These are phyloP conservation scores for Epichloe baconii DNA, from an alignment of 2,329 filamentous ascomycete genomes.

Conservation along the genomic window DNA sequence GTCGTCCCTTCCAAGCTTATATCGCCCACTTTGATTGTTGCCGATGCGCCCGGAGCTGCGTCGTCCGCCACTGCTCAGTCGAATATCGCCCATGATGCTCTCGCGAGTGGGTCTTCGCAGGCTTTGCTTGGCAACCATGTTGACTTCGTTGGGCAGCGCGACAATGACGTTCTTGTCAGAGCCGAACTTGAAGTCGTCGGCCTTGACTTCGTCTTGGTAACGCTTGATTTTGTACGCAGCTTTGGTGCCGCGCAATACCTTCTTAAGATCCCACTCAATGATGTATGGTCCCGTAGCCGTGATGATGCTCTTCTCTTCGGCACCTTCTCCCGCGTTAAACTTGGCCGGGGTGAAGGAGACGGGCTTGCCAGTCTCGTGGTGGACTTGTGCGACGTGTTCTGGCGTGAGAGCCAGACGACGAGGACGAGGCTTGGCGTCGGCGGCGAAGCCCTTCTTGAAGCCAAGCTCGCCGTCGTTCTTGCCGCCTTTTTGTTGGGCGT, in stretches of 20 bases:
- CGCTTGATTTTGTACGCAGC: slow-evolving; percentile 94
- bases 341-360: slow-evolving; percentile 82
- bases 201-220: slow-evolving; percentile 89
- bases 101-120: slow-evolving; percentile 83
- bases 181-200: slow-evolving; percentile 96
- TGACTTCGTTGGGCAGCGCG: slow-evolving; percentile 90
- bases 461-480: slow-evolving; percentile 98
- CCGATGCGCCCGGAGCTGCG: slow-evolving; percentile 39
- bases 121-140: slow-evolving; percentile 83
- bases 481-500: slow-evolving; percentile 73
- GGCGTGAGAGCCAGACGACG: slow-evolving; percentile 80
- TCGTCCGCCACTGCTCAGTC: slow-evolving; percentile 32
- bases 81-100: slow-evolving; percentile 62
- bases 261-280: slow-evolving; percentile 90
- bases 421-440: slow-evolving; percentile 86
- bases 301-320: slow-evolving; percentile 84
- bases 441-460: slow-evolving; percentile 85
- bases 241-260: slow-evolving; percentile 67
- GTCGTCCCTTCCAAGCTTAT: slow-evolving; percentile 67
- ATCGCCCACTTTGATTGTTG: slow-evolving; percentile 43
- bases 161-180: slow-evolving; percentile 98
- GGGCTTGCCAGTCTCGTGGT: slow-evolving; percentile 82
- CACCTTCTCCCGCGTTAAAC: slow-evolving; percentile 80
- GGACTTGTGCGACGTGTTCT: slow-evolving; percentile 90
- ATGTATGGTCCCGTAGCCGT: slow-evolving; percentile 95